Conservation (phyloP, 805 yeast species). For the Maudiozyma saulgeensis region DNA sequence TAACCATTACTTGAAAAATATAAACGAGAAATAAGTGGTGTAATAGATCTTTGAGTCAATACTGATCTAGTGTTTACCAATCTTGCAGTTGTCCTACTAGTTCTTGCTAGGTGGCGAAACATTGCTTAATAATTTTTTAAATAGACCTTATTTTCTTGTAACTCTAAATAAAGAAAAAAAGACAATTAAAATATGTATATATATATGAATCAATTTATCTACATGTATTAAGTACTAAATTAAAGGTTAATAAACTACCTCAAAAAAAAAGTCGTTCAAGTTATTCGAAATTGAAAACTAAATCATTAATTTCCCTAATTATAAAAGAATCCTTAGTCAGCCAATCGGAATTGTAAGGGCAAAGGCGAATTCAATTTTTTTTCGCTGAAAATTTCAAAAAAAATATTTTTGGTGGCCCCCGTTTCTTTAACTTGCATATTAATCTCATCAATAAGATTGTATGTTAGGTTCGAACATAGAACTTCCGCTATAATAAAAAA, state of each 20-base stretch:
- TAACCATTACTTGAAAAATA: background rate
- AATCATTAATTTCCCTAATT: no score
- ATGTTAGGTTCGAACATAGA: background rate
- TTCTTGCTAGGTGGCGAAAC: constrained; percentile 2
- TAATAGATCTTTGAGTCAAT: background rate
- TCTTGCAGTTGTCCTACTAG: background rate
- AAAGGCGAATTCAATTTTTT: background rate
- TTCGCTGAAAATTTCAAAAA: background rate
- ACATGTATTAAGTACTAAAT: no score
- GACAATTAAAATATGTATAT: no score
- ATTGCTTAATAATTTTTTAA: background rate
- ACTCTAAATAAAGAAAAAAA: no score
- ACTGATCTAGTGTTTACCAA: background rate
- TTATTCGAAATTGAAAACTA: background rate
- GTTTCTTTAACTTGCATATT: no score
- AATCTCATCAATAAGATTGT: no score
- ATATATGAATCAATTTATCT: no score
- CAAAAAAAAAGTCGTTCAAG: no score
- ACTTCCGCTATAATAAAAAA: background rate
- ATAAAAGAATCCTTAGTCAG: background rate
- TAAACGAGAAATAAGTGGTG: background rate
- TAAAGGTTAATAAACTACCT: no score
- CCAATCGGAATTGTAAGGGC: background rate
- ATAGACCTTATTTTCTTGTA: background rate
- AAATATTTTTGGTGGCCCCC: background rate